Evolutionary conservation across 2,329 filamentous ascomycete genomes (phyloP), one percentile per base, ranked within the genome.

Genomic region (Arachnomyces sp.): DNA sequence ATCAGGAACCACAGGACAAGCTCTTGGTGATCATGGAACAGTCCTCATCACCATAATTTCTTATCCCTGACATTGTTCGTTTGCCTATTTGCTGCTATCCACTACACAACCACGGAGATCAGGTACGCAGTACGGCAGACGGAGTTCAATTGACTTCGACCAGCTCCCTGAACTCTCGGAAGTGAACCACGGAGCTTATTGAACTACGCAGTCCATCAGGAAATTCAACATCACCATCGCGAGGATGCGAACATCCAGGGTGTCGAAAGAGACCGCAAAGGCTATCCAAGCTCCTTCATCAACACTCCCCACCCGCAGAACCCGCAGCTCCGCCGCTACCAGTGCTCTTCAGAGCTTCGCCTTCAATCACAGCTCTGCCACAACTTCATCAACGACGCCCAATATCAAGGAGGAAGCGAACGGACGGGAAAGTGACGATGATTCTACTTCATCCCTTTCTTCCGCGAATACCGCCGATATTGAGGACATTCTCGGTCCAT

Each of bases 261-360:
- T 78, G 38, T 77, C 77, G 7, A 69, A 69, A 51, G 76, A 81
- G 18, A 75, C 77, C 1, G 62, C 74, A 3, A 76, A 70, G 45
- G 58, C 79, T n/a, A 63, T 79, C 35, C 67, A 72, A 47, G 58
- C 64, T 4, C 50, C 70, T n/a, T 64, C 70, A 13, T 52, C 59
- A 28, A 54, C 54, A 48, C 31, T 51, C 49, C 67, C 5, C 42
- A 71, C 28, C 16, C 77, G 48, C 61, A 58, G 53, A 40, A 63
- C 61, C 28, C 60, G 58, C 64, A 72, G 38, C 73, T 53, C 53
- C 17, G 47, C 50, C 15, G 44, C 49, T 14, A 42, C 46, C n/a
- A 54, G 50, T 39, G 48, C 49, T 1, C 39, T 62, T 41, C 49
- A 44, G 28, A 49, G 40, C 33, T 60, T 62, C 40, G 44, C 54